Percentiles rank a stretch among this genome's conserved stretches.
These are phyloP conservation scores for Apiotrichum siamense DNA, from an alignment of 1,284 basidiomycete genomes.

Conservation along the genomic window DNA sequence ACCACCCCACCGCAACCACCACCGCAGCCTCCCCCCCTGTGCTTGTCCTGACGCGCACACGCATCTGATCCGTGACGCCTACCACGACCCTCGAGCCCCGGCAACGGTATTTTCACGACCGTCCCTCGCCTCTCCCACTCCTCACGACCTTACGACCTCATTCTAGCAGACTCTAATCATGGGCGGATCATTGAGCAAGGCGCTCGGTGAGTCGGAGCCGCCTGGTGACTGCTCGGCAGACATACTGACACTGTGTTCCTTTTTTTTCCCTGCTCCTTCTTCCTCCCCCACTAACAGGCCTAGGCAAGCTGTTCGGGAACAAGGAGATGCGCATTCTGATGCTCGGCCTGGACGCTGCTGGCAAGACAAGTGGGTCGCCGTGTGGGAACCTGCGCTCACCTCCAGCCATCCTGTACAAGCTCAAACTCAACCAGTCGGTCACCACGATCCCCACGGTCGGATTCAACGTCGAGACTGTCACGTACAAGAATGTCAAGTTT, in stretches of 20 bases:
- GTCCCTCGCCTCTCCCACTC: not conserved
- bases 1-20: no score
- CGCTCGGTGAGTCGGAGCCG: conserved; percentile 34
- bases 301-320: conserved; percentile 57
- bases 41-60: no score
- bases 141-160: not conserved
- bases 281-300: not conserved
- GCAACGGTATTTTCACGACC: not conserved
- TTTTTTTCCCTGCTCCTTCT: not conserved
- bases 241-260: not conserved
- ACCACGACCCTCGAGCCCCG: no score
- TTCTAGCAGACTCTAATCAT: conserved; percentile 30
- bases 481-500: conserved; percentile 99
- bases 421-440: conserved; percentile 97
- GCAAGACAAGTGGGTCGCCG: conserved; percentile 70
- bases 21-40: no score
- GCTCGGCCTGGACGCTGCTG: conserved; percentile 92
- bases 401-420: conserved; percentile 91
- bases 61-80: no score
- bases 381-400: not conserved
- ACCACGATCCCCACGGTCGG: conserved; percentile 93
- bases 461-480: conserved; percentile 99
- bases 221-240: not conserved
- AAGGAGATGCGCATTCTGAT: conserved; percentile 60
- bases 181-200: conserved; percentile 50